Conservation (phyloP, 2,329 filamentous ascomycete genomes). For the Xylariaceae sp. region DNA sequence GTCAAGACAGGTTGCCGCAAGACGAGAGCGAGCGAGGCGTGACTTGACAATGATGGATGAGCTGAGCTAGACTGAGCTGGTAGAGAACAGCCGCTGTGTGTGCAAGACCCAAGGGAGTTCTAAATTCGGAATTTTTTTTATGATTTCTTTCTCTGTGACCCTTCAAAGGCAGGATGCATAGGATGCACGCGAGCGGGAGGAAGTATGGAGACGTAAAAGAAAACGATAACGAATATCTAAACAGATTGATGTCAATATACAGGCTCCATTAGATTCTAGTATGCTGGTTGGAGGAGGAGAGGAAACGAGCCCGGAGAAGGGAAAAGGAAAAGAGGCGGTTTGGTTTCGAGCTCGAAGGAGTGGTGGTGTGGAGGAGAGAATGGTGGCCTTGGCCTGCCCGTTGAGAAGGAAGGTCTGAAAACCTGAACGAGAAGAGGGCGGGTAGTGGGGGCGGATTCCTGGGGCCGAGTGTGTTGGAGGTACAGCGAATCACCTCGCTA, state of each 20-base stretch:
- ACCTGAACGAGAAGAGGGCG: constrained; percentile 2
- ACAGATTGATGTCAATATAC: constrained; percentile 34
- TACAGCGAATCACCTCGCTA: background rate
- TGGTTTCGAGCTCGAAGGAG: constrained; percentile 20
- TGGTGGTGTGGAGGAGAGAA: constrained; percentile 13
- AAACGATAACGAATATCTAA: constrained; percentile 31
- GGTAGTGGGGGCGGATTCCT: background rate
- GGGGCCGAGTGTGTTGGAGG: background rate
- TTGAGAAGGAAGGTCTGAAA: constrained; percentile 4
- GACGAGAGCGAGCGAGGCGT: constrained; percentile 14
- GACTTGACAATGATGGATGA: constrained; percentile 12
- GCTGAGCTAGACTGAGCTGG: background rate
- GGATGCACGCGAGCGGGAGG: constrained; percentile 18
- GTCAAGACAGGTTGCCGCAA: constrained; percentile 1
- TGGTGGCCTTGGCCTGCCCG: background rate
- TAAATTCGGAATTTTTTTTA: constrained; percentile 16
- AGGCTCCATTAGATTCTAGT: constrained; percentile 35
- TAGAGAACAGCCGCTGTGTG: constrained; percentile 6
- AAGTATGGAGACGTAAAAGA: constrained; percentile 17
- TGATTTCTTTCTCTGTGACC: constrained; percentile 2
- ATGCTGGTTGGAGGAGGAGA: constrained; percentile 19
- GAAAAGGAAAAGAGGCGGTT: constrained; percentile 25
- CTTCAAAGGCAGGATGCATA: constrained; percentile 12
- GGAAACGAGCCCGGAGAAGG: constrained; percentile 31
- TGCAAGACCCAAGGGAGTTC: constrained; percentile 4